Conservation (phyloP, 495 filamentous ascomycete genomes). For the Glonium stellatum region DNA sequence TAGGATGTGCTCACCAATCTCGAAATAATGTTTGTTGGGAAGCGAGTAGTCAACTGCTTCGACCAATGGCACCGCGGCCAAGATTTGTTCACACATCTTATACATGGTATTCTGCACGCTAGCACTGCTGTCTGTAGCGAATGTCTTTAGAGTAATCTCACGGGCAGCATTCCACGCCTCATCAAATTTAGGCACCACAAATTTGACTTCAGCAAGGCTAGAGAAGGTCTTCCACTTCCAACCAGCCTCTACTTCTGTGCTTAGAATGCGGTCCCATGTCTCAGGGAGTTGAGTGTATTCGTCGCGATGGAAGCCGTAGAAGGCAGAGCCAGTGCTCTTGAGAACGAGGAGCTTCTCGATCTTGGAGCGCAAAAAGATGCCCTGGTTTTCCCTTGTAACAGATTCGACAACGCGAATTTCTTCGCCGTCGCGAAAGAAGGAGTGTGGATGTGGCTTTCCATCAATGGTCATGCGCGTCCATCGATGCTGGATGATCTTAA, state of each 20-base stretch:
- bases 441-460: constrained; percentile 91
- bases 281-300: constrained; percentile 87
- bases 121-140: constrained; percentile 84
- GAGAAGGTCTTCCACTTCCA: constrained; percentile 79
- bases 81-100: constrained; percentile 88
- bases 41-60: constrained; percentile 72
- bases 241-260: constrained; percentile 77
- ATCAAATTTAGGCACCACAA: constrained; percentile 62
- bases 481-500: constrained; percentile 74
- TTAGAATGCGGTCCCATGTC: constrained; percentile 89
- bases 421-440: constrained; percentile 80
- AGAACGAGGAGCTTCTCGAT: constrained; percentile 79
- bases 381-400: constrained; percentile 37
- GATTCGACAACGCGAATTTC: constrained; percentile 77
- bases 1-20: constrained; percentile 64
- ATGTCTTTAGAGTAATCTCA: constrained; percentile 78
- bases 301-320: constrained; percentile 88
- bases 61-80: constrained; percentile 64
- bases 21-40: constrained; percentile 98
- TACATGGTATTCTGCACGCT: constrained; percentile 98
- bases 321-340: constrained; percentile 95
- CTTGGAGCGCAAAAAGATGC: constrained; percentile 44
- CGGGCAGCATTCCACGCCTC: constrained; percentile 67
- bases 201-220: constrained; percentile 59
- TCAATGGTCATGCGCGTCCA: constrained; percentile 88